phyloP scores from a whole-genome alignment of 257 asterid genomes.

The Penstemon eatonii region DNA sequence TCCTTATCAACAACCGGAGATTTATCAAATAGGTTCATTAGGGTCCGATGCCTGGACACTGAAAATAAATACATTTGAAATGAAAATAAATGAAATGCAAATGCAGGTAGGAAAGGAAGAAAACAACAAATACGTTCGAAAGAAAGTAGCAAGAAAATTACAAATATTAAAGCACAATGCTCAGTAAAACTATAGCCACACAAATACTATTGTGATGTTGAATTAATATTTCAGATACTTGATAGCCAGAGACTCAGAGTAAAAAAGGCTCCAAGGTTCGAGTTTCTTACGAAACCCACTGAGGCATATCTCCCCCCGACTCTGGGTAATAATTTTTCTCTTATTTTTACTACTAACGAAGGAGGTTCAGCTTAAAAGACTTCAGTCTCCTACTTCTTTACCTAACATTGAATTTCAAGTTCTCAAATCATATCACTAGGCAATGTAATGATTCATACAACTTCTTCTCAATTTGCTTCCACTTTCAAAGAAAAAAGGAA shows the following conservation, averaged over 20 bases:
- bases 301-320: not conserved
- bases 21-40: constrained; percentile 67
- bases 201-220: not conserved
- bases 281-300: constrained; percentile 1
- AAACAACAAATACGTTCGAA: constrained; percentile 8
- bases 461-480: too few species aligned
- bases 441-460: not conserved
- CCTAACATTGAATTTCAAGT: constrained; percentile 1
- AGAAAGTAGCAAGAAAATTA: constrained; percentile 5
- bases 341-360: constrained; percentile 4
- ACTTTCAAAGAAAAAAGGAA: not conserved
- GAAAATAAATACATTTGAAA: constrained; percentile 25
- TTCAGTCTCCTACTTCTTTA: not conserved
- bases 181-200: not conserved
- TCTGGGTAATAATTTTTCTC: not conserved
- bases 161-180: not conserved
- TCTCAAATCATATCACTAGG: constrained; percentile 6
- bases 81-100: constrained; percentile 6
- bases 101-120: constrained; percentile 6
- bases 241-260: constrained; percentile 13
- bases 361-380: not conserved
- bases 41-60: constrained; percentile 89
- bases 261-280: not conserved
- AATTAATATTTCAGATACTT: constrained; percentile 4
- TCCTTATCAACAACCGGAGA: constrained; percentile 71